Evolutionary conservation across 179 eudicot species (phyloP), one percentile per base, ranked within the genome.

Genomic region (Corrigiola litoralis): DNA sequence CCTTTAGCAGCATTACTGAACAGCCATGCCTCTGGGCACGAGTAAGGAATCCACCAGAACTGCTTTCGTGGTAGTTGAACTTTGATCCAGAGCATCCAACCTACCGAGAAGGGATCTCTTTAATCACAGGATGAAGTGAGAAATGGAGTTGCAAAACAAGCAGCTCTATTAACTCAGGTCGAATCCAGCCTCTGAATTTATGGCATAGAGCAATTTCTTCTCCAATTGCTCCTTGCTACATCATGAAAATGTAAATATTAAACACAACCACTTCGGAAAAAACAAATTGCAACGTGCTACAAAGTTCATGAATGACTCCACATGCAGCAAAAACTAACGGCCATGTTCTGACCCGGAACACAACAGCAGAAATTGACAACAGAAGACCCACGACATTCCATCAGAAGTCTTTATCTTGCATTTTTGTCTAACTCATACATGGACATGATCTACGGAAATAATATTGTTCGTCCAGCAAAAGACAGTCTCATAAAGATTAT

Each of bases 111-210:
- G 47, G 68, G 31, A 55, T 54, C 16, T 41, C 8, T 42, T 23
- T n/a, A 17, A 37, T 56, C 44, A 42, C 28, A 18, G 28, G 23
- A 44, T 23, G 40, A 61, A 61, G 49, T 44, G 68, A 55, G 74
- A 54, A 49, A 46, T 32, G 17, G 48, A 33, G 29, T n/a, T 38
- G 34, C 38, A 57, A 18, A 32, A 33, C 23, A 45, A 37, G 17
- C 20, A 32, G 51, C 47, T 40, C 45, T 27, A 52, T 85, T 71
- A 94, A 69, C 99, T 94, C 70, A 94, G 79, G 70, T 94, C 99
- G 60, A 94, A 94, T 47, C 99, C 99, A 65, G 99, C 99, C 27
- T 87, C 99, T 9, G 97, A 88, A 67, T 75, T 90, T 72, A 94
- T 86, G 8, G 99, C 96, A 70, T 94, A 94, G 68, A 94, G 70